Evolutionary conservation across 2,329 filamentous ascomycete genomes (phyloP), one percentile per base, ranked within the genome.

Genomic region (Cytospora schulzeri): DNA sequence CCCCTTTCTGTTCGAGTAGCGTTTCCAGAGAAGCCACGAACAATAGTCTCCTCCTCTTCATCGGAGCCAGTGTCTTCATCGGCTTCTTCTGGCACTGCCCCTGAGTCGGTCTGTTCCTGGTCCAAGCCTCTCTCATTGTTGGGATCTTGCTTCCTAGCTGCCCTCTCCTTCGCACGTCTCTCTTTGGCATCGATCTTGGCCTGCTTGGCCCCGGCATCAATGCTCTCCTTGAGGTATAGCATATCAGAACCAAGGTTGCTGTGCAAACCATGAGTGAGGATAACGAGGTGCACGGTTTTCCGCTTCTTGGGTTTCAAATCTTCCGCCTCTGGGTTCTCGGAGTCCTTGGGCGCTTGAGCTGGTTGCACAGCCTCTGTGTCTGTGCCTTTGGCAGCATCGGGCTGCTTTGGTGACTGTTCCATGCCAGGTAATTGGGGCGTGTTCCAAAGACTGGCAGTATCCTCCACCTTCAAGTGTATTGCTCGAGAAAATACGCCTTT

Each of bases 181-280:
- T 80, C 82, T 73, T 83, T 88, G 45, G 88, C 86, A 75, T 91
- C 89, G 57, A 87, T 79, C 70, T 89, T 88, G 31, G 91, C 90
- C 73, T 94, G 88, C 70, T 82, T 89, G 4, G 89, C 90, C 3
- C 91, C 88, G 31, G 88, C 87, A 78, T 99, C 95, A 67, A 99
- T 98, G 76, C 92, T 96, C 77, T 99, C 95, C 74, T 99, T 99
- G 75, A 99, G 79, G 74, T 91, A 99, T 24, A 99, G 81, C 95
- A 99, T 97, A 75, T 99, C 95, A 26, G 93, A 91, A 6, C 95
- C 92, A 15, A 97, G 83, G 75, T 99, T 99, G 77, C 94, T 97
- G 76, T 99, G 95, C 68, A 99, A 77, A 0, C 95, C 95, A 78
- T 99, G 95, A 0, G 95, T 98, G 57, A 99, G 78, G 38, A 99